Conservation (phyloP, 768 basidiomycete species). For the Phanerodontia chrysosporium region DNA sequence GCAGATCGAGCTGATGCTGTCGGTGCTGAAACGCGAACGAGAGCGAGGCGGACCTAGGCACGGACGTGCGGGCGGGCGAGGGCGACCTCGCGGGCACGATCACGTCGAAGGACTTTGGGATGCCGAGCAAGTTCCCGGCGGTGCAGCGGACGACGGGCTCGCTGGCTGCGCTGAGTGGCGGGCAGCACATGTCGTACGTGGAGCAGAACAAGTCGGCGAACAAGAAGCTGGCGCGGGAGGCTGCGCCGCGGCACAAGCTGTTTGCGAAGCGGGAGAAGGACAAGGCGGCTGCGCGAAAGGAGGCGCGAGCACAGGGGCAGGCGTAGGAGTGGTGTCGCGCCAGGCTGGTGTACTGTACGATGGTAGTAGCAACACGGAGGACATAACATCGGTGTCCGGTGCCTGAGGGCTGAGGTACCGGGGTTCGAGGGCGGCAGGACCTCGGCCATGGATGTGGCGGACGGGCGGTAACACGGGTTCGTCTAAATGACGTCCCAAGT, state of each 20-base stretch:
- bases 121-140: slow-evolving; percentile 55
- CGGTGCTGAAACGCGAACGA: slow-evolving; percentile 90
- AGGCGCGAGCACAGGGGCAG: slow-evolving; percentile 25
- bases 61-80: slow-evolving; percentile 78
- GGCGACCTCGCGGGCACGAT: slow-evolving; percentile 84
- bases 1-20: slow-evolving; percentile 94
- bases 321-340: neutral
- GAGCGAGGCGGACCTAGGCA: slow-evolving; percentile 82
- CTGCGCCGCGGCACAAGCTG: slow-evolving; percentile 63
- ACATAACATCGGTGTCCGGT: too few relatives aligned
- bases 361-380: neutral
- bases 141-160: slow-evolving; percentile 80
- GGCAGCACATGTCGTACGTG: slow-evolving; percentile 88
- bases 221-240: slow-evolving; percentile 62
- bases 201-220: slow-evolving; percentile 92
- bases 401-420: slow-evolving; percentile 5
- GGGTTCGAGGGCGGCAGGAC: neutral
- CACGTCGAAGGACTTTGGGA: slow-evolving; percentile 83
- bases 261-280: slow-evolving; percentile 84
- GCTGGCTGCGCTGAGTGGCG: slow-evolving; percentile 80
- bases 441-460: neutral
- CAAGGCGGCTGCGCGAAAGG: slow-evolving; percentile 50
- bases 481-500: neutral
- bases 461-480: neutral
- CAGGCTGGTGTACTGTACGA: neutral